Percentiles rank a stretch among this genome's conserved stretches.
Evolutionary conservation across 257 asterid genomes (phyloP).

Genomic region (Gynochthodes officinalis): DNA sequence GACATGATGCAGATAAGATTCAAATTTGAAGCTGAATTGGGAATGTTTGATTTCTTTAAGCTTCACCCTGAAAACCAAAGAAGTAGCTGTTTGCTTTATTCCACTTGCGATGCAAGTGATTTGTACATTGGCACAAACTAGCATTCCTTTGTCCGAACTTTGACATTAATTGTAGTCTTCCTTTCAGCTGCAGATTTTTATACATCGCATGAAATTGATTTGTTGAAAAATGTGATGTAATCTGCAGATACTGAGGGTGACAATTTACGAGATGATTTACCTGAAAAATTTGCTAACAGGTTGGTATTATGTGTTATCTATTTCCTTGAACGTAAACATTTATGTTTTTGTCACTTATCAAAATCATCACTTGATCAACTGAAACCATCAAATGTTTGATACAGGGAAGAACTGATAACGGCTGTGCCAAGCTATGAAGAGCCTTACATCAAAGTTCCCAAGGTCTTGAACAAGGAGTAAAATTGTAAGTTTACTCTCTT

Average conservation of each 20-base stretch:
- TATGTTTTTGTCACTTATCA: neutral
- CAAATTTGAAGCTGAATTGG: neutral
- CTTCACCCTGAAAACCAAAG: neutral
- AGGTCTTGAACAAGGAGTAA: slow-evolving; percentile 71
- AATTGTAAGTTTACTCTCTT: neutral
- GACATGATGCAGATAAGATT: neutral
- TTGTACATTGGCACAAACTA: neutral
- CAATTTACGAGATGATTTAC: slow-evolving; percentile 47
- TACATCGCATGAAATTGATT: neutral
- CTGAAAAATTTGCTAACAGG: slow-evolving; percentile 61
- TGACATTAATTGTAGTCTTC: neutral
- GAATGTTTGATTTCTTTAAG: neutral
- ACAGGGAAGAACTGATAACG: slow-evolving; percentile 64
- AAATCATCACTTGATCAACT: neutral
- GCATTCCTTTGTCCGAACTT: neutral
- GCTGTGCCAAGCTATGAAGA: slow-evolving; percentile 70
- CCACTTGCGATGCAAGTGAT: neutral
- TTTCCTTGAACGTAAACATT: neutral
- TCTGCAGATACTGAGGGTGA: slow-evolving; percentile 60
- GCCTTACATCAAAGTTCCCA: slow-evolving; percentile 80
- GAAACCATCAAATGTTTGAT: neutral
- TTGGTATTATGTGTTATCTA: slow-evolving; percentile 6
- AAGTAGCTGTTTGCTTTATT: neutral
- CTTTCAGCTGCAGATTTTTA: neutral
- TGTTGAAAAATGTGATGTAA: neutral